These are phyloP conservation scores for Sporothrix brunneoviolacea DNA, from an alignment of 2,329 filamentous ascomycete genomes.

Conservation along the genomic window DNA sequence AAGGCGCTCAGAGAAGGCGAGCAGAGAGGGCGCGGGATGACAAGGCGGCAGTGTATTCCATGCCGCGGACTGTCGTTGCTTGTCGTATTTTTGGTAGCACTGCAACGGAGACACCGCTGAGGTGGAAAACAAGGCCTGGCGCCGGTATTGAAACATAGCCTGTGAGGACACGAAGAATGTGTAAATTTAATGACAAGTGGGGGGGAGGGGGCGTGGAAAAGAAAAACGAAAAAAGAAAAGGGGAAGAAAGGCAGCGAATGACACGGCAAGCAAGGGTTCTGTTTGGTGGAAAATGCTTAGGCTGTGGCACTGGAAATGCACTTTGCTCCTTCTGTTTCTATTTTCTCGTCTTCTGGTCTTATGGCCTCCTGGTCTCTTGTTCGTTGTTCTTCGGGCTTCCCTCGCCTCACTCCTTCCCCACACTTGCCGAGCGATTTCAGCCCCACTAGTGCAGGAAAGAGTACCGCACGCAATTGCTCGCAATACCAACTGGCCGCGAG, in stretches of 20 bases:
- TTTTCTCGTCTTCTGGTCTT: background rate
- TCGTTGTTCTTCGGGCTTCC: background rate
- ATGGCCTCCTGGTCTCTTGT: too few relatives aligned
- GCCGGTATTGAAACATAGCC: background rate
- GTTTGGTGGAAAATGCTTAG: slow-evolving; percentile 4
- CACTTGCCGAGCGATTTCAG: slow-evolving; percentile 5
- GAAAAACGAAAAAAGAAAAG: background rate
- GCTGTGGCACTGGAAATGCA: slow-evolving; percentile 2
- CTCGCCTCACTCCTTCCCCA: slow-evolving; percentile 6
- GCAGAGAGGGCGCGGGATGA: background rate
- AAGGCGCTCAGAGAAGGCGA: too few relatives aligned
- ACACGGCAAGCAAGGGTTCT: background rate
- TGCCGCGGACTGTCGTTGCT: too few relatives aligned
- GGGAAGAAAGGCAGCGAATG: background rate
- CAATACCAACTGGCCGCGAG: too few relatives aligned
- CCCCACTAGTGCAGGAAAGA: slow-evolving; percentile 3
- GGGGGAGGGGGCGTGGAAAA: background rate
- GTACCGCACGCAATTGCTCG: background rate
- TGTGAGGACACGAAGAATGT: too few relatives aligned
- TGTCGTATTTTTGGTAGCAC: background rate
- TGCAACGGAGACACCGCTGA: slow-evolving; percentile 4
- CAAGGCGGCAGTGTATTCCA: background rate
- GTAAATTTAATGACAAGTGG: background rate
- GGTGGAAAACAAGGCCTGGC: background rate
- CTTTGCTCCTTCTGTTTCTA: background rate